Evolutionary conservation across 345 rosid genomes (phyloP), one percentile per base, ranked within the genome.

Genomic region (Crucihimalaya himalaica): DNA sequence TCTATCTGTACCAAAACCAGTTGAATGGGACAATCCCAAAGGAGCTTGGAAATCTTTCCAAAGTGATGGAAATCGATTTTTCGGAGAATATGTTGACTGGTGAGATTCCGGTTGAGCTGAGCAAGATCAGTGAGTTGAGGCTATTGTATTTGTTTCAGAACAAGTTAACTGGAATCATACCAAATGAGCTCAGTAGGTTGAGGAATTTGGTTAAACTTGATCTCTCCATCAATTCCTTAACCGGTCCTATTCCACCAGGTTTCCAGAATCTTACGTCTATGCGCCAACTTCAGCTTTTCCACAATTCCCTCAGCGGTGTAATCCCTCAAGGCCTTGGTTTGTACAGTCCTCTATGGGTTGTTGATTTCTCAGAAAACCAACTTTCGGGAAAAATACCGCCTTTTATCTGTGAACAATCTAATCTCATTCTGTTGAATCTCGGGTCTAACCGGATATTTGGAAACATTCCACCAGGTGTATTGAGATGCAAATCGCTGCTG

Each of bases 21-120:
- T 83, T 95, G 68, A 92, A 95, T 66, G 97, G 97, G 71, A 88
- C 91, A 29, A 89, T 95, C 67, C 99, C 97, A 0, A 79, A 77
- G 83, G 97, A 84, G 73, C 78, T 95, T 0, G 96, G 97, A 19
- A 92, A 92, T 79, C 83, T 95, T 42, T 86, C 97, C 8, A 77
- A 63, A 20, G 90, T 83, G 4, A 51, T 62, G 31, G 97, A 90
- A 71, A 92, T 95, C 48, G 99, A 95, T 83, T 86, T 95, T 66
- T 95, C 99, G 0, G 97, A 92, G 78, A 95, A 95, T 74, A 42
- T 25, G 68, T 78, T 95, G 83, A 79, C 80, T 0, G 97, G 99
- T 48, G 86, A 83, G 79, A 84, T 95, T 29, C 99, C 99, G 0
- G 50, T 60, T 14, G 99, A 90, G 83, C 78, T 95, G 48, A 78